phyloP scores from a whole-genome alignment of 139 green algal species.

The Picocystis salinarum region DNA sequence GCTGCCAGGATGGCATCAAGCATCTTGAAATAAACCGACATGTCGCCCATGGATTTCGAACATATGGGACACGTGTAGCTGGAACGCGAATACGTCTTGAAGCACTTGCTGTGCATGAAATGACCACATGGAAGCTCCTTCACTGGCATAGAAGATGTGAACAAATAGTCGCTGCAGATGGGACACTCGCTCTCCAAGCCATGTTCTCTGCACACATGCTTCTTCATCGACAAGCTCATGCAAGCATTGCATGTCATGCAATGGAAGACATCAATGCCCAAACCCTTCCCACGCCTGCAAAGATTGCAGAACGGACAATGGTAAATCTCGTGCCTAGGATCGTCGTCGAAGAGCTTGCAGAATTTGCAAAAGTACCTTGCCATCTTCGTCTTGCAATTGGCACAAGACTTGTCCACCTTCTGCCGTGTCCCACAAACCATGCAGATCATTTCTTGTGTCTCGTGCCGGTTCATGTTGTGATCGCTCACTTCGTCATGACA shows the following conservation, averaged over 20 bases:
- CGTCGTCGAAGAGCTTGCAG: conserved; percentile 89
- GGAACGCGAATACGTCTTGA: conserved; percentile 57
- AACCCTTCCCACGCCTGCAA: conserved; percentile 40
- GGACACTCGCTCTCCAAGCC: conserved; percentile 70
- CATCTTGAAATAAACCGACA: conserved; percentile 95
- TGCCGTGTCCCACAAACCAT: conserved; percentile 66
- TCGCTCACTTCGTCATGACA: conserved; percentile 80
- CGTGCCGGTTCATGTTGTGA: conserved; percentile 60
- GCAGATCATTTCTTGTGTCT: conserved; percentile 37
- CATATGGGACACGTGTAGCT: conserved; percentile 90
- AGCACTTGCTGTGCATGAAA: conserved; percentile 90
- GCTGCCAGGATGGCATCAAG: conserved; percentile 68
- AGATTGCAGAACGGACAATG: conserved; percentile 99
- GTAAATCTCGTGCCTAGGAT: conserved; percentile 58
- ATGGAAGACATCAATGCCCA: conserved; percentile 88
- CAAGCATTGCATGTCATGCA: conserved; percentile 97
- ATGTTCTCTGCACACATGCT: conserved; percentile 75
- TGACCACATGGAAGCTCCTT: conserved; percentile 86
- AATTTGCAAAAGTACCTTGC: conserved; percentile 90
- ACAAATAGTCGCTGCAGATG: conserved; percentile 87
- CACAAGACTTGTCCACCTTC: conserved; percentile 37
- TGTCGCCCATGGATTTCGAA: conserved; percentile 79
- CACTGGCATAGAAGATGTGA: conserved; percentile 54
- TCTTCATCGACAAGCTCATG: conserved; percentile 67
- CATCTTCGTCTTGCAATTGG: conserved; percentile 31